These are phyloP conservation scores for Trichoderma orchidacearum DNA, from an alignment of 495 filamentous ascomycete genomes.

Conservation along the genomic window DNA sequence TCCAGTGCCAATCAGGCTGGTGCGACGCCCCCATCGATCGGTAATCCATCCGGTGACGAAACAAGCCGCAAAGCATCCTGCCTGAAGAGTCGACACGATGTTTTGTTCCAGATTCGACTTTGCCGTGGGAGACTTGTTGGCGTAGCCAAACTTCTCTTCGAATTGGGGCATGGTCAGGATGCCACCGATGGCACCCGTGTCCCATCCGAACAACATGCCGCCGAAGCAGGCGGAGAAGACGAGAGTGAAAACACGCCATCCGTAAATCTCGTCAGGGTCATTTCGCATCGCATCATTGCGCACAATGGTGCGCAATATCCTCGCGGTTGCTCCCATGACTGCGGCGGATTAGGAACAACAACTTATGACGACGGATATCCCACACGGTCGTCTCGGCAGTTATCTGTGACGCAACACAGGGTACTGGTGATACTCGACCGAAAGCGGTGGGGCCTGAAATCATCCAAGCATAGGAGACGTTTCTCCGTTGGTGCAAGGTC, in stretches of 20 bases:
- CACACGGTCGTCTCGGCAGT: not conserved
- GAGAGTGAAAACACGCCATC: conserved; percentile 55
- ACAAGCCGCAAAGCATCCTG: conserved; percentile 51
- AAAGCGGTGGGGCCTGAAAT: too few relatives aligned
- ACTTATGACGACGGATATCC: not conserved
- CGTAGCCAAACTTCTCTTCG: conserved; percentile 23
- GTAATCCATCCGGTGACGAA: conserved; percentile 37
- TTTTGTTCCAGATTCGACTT: conserved; percentile 32
- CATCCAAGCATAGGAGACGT: not conserved
- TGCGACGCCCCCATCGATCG: conserved; percentile 42
- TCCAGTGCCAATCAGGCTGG: conserved; percentile 21
- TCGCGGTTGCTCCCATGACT: conserved; percentile 7
- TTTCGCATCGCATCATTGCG: conserved; percentile 64
- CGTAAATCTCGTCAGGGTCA: conserved; percentile 61
- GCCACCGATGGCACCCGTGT: conserved; percentile 47
- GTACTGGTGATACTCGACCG: too few relatives aligned
- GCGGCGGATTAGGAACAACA: not conserved
- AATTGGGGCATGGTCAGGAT: conserved; percentile 34
- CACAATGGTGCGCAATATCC: conserved; percentile 46
- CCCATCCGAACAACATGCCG: conserved; percentile 55
- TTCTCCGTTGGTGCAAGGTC: not conserved
- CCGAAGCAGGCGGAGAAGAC: conserved; percentile 48
- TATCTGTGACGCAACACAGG: too few relatives aligned
- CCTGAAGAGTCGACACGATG: conserved; percentile 55
- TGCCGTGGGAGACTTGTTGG: conserved; percentile 6